Conservation (phyloP, 345 rosid species). For the Populus deltoides region DNA sequence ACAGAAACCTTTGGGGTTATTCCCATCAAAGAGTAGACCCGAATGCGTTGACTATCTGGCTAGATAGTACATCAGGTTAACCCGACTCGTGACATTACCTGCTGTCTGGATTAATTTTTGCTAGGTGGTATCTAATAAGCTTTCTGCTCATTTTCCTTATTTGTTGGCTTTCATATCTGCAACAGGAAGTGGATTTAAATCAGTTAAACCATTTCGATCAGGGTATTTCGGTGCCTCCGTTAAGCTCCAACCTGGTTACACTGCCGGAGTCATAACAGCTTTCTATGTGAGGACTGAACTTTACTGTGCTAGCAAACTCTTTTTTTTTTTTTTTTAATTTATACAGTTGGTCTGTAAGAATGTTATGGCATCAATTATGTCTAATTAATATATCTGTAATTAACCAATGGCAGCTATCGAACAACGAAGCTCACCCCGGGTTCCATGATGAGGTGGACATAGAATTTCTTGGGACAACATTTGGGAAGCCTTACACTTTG, state of each 20-base stretch:
- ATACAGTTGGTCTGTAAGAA: background rate
- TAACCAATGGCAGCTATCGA: constrained; percentile 60
- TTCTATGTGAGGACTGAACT: constrained; percentile 60
- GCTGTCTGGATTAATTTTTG: background rate
- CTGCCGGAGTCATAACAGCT: constrained; percentile 94
- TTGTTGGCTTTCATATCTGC: background rate
- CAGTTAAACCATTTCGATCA: constrained; percentile 76
- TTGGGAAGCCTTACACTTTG: constrained; percentile 86
- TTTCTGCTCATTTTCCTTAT: background rate
- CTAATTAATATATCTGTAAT: background rate
- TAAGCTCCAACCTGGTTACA: constrained; percentile 87
- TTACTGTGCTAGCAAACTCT: background rate
- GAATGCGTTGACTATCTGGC: constrained; percentile 78
- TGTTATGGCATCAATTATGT: background rate
- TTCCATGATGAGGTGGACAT: constrained; percentile 94
- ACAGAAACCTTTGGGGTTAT: constrained; percentile 91
- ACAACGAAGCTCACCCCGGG: constrained; percentile 83
- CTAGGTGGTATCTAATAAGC: background rate
- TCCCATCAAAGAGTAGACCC: constrained; percentile 67
- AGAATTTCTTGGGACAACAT: constrained; percentile 90
- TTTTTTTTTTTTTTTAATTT: background rate
- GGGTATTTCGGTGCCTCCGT: constrained; percentile 90
- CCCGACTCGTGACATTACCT: background rate
- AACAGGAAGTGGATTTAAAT: constrained; percentile 92
- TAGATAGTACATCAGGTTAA: constrained; percentile 73